phyloP scores from a whole-genome alignment of 179 eudicot genomes.

The Carnegiea gigantea region DNA sequence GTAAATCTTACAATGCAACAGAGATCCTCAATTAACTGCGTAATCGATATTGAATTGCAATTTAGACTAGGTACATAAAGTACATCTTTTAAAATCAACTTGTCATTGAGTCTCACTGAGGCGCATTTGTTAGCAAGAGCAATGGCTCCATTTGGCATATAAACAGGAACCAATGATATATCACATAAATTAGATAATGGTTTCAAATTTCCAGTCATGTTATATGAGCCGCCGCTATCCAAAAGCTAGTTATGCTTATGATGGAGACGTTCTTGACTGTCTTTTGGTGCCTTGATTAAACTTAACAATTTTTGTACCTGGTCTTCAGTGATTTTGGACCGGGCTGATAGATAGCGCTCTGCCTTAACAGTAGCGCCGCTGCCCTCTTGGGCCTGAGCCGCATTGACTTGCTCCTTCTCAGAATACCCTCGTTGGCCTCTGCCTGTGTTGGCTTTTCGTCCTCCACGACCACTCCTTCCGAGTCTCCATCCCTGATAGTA shows the following conservation, averaged over 20 bases:
- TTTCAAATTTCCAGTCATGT: background rate
- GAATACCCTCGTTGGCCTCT: background rate
- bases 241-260: background rate
- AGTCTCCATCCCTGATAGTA: too few relatives aligned
- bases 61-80: background rate
- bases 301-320: background rate
- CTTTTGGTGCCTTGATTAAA: background rate
- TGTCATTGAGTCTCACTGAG: background rate
- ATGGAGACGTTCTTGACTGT: background rate
- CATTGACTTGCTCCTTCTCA: background rate
- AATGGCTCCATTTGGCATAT: background rate
- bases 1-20: background rate
- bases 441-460: background rate
- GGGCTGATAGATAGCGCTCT: background rate
- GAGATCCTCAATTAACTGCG: background rate
- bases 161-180: background rate
- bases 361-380: background rate
- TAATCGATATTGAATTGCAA: background rate
- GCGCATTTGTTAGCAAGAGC: background rate
- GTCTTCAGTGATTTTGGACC: background rate
- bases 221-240: background rate
- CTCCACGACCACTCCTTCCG: background rate
- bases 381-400: background rate
- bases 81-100: background rate
- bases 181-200: background rate